phyloP scores from a whole-genome alignment of 352 stramenopile genomes.

The Pythium diclinum region DNA sequence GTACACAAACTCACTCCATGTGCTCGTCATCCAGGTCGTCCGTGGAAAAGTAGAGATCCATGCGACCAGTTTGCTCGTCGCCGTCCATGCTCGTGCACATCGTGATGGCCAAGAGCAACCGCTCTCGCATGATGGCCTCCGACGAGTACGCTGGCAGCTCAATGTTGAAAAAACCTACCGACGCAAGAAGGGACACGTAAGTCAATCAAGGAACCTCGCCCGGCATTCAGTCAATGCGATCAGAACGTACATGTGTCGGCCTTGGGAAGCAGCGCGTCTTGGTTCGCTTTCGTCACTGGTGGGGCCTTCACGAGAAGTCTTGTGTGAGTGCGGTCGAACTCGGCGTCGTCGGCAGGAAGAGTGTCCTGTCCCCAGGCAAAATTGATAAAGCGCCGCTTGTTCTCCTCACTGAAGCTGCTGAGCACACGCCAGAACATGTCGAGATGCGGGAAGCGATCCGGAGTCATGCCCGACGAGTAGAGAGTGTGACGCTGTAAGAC shows the following conservation, averaged over 20 bases:
- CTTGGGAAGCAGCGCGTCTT: conserved; percentile 67
- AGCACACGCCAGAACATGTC: conserved; percentile 78
- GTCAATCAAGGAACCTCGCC: not conserved
- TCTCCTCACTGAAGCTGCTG: conserved; percentile 54
- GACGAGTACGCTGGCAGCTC: conserved; percentile 75
- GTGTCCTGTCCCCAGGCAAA: conserved; percentile 85
- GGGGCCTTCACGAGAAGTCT: conserved; percentile 71
- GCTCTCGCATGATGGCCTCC: conserved; percentile 64
- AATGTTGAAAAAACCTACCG: conserved; percentile 78
- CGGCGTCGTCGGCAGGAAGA: conserved; percentile 66
- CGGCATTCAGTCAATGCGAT: not conserved
- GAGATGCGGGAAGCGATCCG: conserved; percentile 65
- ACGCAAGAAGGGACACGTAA: not conserved
- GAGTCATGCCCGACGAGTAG: conserved; percentile 76
- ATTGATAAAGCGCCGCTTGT: conserved; percentile 83
- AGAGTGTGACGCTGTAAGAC: conserved; percentile 54
- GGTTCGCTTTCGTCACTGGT: conserved; percentile 29
- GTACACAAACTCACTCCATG: conserved; percentile 38
- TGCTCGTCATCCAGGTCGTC: conserved; percentile 59
- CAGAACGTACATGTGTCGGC: conserved; percentile 62
- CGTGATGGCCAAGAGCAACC: conserved; percentile 69
- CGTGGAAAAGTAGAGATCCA: conserved; percentile 70
- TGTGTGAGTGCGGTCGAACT: conserved; percentile 78
- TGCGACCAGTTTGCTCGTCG: conserved; percentile 61
- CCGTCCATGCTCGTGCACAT: conserved; percentile 82